phyloP scores from a whole-genome alignment of 2,329 filamentous ascomycete species.

The Aureobasidium sp. region DNA sequence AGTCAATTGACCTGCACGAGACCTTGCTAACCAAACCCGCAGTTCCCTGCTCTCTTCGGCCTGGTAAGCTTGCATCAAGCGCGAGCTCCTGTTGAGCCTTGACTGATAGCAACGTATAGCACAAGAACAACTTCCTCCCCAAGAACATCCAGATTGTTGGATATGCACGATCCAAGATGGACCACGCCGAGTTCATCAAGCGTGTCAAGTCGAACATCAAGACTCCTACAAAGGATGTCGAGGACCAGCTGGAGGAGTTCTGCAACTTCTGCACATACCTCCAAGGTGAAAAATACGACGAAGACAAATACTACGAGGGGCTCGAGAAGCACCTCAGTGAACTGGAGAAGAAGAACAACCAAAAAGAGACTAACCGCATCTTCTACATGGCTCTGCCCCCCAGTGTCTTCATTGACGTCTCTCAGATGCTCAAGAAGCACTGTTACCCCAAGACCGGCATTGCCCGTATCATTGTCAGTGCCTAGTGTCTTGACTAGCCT shows the following conservation, averaged over 20 bases:
- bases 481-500: neutral
- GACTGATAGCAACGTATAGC: conserved; percentile 30
- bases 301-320: conserved; percentile 84
- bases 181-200: conserved; percentile 88
- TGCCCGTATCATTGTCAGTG: conserved; percentile 80
- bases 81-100: neutral
- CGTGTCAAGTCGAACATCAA: conserved; percentile 98
- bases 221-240: conserved; percentile 92
- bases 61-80: conserved; percentile 58
- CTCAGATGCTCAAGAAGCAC: conserved; percentile 92
- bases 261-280: conserved; percentile 82
- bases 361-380: conserved; percentile 76
- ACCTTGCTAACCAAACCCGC: conserved; percentile 15
- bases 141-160: conserved; percentile 95
- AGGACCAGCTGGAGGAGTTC: conserved; percentile 91
- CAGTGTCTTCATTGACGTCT: conserved; percentile 96
- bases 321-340: conserved; percentile 70
- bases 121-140: conserved; percentile 95
- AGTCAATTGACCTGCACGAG: neutral
- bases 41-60: conserved; percentile 96
- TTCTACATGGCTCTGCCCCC: conserved; percentile 99
- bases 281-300: conserved; percentile 84
- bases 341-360: conserved; percentile 74
- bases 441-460: conserved; percentile 90
- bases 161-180: conserved; percentile 99